These are phyloP conservation scores for Botrytis hyacinthi DNA, from an alignment of 2,329 filamentous ascomycete genomes.

Conservation along the genomic window DNA sequence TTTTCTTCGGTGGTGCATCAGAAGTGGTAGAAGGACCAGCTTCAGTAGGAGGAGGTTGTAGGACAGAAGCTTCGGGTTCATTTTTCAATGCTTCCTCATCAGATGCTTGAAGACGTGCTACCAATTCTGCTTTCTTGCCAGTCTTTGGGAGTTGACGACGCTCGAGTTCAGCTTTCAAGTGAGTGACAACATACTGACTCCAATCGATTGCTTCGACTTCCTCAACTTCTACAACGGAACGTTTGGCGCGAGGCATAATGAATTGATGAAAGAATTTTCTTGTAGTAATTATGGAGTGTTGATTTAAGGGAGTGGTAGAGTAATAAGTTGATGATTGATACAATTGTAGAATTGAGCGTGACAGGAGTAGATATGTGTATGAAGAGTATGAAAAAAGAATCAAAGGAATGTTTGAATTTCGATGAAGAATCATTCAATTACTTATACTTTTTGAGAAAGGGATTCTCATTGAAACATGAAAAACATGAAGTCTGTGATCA, in stretches of 20 bases:
- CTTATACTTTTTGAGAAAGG: conserved; percentile 10
- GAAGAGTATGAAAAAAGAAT: not conserved
- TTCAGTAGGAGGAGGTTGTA: not conserved
- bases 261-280: not conserved
- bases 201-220: conserved; percentile 40
- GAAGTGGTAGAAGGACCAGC: not conserved
- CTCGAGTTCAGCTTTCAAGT: conserved; percentile 73
- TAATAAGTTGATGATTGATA: not conserved
- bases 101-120: conserved; percentile 57
- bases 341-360: not conserved
- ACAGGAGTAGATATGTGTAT: not conserved
- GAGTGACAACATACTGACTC: conserved; percentile 62
- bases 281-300: not conserved
- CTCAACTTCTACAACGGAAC: not conserved
- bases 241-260: conserved; percentile 16
- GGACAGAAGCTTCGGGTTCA: not conserved
- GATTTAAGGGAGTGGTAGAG: not conserved
- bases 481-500: not conserved
- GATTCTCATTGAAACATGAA: not conserved
- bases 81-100: conserved; percentile 25
- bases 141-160: conserved; percentile 61
- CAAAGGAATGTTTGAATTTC: not conserved
- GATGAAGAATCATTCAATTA: conserved; percentile 5
- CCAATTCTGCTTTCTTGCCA: conserved; percentile 67
- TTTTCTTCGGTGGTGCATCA: conserved; percentile 18